These are phyloP conservation scores for Stromatinia cepivora DNA, from an alignment of 2,329 filamentous ascomycete species.

Conservation along the genomic window DNA sequence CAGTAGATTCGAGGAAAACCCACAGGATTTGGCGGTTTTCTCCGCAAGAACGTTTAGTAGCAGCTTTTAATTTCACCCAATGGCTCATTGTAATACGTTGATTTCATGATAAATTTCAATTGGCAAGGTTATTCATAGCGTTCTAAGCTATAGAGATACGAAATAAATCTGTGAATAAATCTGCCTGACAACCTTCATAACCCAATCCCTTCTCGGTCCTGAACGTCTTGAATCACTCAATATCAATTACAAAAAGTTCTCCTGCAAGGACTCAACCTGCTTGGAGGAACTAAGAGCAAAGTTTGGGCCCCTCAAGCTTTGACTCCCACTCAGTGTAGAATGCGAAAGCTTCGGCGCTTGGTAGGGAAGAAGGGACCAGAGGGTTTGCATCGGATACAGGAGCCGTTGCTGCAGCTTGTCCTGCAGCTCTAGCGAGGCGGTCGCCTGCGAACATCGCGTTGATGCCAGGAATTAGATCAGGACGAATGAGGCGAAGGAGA, in stretches of 20 bases:
- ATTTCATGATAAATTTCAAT: background rate
- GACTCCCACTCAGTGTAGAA: constrained; percentile 41
- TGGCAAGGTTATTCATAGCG: background rate
- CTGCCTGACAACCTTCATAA: background rate
- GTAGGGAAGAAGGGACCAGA: constrained; percentile 39
- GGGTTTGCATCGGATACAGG: constrained; percentile 42
- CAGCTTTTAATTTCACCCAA: background rate
- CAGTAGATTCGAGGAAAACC: background rate
- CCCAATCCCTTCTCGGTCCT: background rate
- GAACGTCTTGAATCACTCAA: background rate
- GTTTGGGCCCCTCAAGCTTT: constrained; percentile 21
- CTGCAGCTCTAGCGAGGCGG: constrained; percentile 40
- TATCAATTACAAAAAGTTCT: constrained; percentile 23
- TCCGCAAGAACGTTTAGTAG: background rate
- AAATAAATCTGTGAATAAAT: background rate
- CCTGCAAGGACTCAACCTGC: constrained; percentile 42
- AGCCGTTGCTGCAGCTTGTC: constrained; percentile 38
- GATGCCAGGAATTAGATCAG: constrained; percentile 34
- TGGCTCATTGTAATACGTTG: background rate
- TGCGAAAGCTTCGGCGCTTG: constrained; percentile 41
- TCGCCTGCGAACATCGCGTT: constrained; percentile 35
- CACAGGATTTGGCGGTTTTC: background rate
- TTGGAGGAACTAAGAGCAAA: constrained; percentile 43
- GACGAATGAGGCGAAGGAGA: constrained; percentile 41
- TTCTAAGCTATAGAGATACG: background rate